Percentiles rank a stretch among this genome's conserved stretches.
phyloP scores from a whole-genome alignment of 176 grass and related monocot genomes.

The Bolboschoenus planiculmis region DNA sequence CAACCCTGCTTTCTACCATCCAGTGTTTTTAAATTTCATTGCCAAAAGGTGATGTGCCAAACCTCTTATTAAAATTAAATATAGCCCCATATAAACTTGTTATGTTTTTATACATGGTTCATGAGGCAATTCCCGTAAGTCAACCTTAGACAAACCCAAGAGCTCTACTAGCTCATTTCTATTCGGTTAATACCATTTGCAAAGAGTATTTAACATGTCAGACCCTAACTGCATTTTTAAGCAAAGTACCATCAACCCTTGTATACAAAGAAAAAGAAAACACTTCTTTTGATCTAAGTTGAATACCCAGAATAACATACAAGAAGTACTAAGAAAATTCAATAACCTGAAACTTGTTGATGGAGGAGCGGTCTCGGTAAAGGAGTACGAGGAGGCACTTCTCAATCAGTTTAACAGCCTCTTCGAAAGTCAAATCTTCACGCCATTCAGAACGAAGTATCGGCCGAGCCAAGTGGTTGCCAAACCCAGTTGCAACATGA shows the following conservation, averaged over 20 bases:
- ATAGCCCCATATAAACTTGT: not conserved
- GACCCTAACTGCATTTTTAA: not conserved
- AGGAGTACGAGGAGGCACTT: conserved; percentile 92
- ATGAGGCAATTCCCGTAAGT: not conserved
- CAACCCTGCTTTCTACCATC: not conserved
- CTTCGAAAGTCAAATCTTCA: conserved; percentile 92
- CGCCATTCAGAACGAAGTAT: conserved; percentile 92
- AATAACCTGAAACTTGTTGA: conserved; percentile 98
- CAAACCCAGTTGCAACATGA: conserved; percentile 96
- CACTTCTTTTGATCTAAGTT: not conserved
- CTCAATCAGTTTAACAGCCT: conserved; percentile 95
- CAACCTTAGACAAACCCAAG: not conserved
- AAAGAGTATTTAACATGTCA: conserved; percentile 7
- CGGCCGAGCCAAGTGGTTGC: conserved; percentile 90
- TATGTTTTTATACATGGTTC: not conserved
- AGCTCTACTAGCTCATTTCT: not conserved
- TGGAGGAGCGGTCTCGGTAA: conserved; percentile 94
- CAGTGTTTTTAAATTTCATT: not conserved
- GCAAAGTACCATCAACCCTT: not conserved
- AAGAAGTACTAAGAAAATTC: not conserved
- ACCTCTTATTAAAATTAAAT: not conserved
- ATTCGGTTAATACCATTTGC: not conserved
- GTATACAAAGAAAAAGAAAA: not conserved
- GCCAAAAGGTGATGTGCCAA: not conserved
- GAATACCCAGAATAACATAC: not conserved